These are phyloP conservation scores for Physcia stellaris DNA, from an alignment of 495 filamentous ascomycete genomes.

Conservation along the genomic window DNA sequence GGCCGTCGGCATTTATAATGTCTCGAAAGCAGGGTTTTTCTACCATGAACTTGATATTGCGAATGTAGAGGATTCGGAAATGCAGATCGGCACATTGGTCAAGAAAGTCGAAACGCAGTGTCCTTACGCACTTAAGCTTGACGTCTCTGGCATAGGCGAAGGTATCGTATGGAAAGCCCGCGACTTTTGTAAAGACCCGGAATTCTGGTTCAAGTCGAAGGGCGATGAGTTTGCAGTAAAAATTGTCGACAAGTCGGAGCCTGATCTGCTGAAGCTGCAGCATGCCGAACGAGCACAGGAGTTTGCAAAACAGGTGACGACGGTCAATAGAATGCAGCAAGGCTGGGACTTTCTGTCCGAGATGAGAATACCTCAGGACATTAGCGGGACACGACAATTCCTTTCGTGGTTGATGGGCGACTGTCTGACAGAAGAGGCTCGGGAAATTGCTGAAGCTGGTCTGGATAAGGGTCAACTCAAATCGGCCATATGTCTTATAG, in stretches of 20 bases:
- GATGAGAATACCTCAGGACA: slow-evolving; percentile 2
- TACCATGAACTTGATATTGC: slow-evolving; percentile 9
- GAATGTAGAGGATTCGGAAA: slow-evolving; percentile 5
- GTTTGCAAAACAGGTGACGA: slow-evolving; percentile 10
- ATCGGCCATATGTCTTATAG: slow-evolving; percentile 1
- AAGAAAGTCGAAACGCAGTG: slow-evolving; percentile 18
- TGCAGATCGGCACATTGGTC: slow-evolving; percentile 11
- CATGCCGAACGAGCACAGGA: slow-evolving; percentile 5
- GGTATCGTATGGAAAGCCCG: slow-evolving; percentile 24
- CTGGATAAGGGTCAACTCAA: slow-evolving; percentile 1
- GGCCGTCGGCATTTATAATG: slow-evolving; percentile 17
- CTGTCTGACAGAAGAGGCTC: slow-evolving; percentile 4
- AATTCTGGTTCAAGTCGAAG: slow-evolving; percentile 24
- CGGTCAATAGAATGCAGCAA: slow-evolving; percentile 16
- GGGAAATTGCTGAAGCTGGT: slow-evolving; percentile 5
- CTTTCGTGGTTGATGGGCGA: slow-evolving; percentile 7
- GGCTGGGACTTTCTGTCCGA: slow-evolving; percentile 21
- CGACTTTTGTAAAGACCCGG: slow-evolving; percentile 6
- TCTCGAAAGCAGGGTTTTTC: slow-evolving; percentile 20
- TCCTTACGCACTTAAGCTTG: slow-evolving; percentile 19
- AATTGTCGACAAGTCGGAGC: slow-evolving; percentile 8
- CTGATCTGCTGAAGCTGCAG: slow-evolving; percentile 1
- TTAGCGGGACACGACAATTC: not conserved
- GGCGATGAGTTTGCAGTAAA: slow-evolving; percentile 16
- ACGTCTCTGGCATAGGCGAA: slow-evolving; percentile 20